A percentile compares a stretch with the other conserved stretches of the same genome.
These are phyloP conservation scores for Seminavis robusta DNA, from an alignment of 108 stramenopile genomes.

Conservation along the genomic window DNA sequence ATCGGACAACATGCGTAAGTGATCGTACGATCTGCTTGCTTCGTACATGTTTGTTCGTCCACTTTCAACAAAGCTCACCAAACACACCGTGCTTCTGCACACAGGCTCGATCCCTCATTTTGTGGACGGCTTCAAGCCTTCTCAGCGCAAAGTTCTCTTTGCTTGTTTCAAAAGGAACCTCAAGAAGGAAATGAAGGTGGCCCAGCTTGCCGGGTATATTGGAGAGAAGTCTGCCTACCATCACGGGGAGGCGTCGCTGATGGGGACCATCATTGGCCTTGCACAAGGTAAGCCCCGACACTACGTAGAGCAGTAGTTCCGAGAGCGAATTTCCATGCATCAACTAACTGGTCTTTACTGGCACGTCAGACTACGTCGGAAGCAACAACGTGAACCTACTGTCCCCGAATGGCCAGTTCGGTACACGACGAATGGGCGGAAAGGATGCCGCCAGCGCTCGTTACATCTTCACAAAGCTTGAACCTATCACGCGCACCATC, in stretches of 20 bases:
- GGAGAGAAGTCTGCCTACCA: slow-evolving; percentile 98
- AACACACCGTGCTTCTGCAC: too few relatives aligned
- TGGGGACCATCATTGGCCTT: slow-evolving; percentile 95
- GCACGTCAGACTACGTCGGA: slow-evolving; percentile 89
- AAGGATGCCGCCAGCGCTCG: slow-evolving; percentile 96
- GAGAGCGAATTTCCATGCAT: too few relatives aligned
- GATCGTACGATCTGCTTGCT: too few relatives aligned
- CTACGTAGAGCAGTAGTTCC: too few relatives aligned
- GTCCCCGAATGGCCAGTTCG: slow-evolving; percentile 96
- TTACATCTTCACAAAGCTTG: slow-evolving; percentile 98
- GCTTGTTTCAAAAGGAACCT: slow-evolving; percentile 99
- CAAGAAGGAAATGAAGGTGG: slow-evolving; percentile 97
- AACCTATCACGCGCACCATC: slow-evolving; percentile 89
- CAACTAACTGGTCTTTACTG: too few relatives aligned
- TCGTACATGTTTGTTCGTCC: too few relatives aligned
- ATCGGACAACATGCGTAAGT: slow-evolving; percentile 88
- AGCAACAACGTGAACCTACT: slow-evolving; percentile 98
- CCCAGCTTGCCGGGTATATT: slow-evolving; percentile 87
- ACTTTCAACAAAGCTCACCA: too few relatives aligned
- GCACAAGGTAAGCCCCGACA: too few relatives aligned
- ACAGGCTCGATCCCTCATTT: slow-evolving; percentile 94
- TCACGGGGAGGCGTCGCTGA: slow-evolving; percentile 96
- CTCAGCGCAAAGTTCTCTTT: slow-evolving; percentile 97
- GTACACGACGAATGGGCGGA: slow-evolving; percentile 94
- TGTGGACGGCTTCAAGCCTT: slow-evolving; percentile 98